Base-by-base conservation (phyloP, 2,329 filamentous ascomycete species). In the Cryphonectria parasitica region DNA sequence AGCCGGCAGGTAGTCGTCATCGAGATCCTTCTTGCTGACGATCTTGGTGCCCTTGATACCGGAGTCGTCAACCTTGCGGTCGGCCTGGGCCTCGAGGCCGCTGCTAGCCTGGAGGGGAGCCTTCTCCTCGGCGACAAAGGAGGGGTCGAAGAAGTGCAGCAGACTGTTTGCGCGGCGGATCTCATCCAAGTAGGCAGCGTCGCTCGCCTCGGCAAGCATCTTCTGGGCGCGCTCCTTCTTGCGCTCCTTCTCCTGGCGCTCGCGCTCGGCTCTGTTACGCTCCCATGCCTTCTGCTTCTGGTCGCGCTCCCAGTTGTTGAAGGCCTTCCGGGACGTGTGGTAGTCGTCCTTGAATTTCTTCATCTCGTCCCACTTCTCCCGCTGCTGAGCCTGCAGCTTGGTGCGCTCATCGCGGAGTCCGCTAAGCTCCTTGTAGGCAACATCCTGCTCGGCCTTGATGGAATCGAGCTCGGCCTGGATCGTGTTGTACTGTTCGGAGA, bases 371-470 rank as follows among this genome's bases (percentile, higher is more conserved):
- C 90, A 98, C 82, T 95, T 97, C 79, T 92, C 90, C 81, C 97
- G 92, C 83, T 97, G 94, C 79, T 96, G 91, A 71, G 88, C 89
- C 77, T 97, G 92, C 67, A 96, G 88, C 84, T 91, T 93, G 79
- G 90, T 91, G 73, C 93, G 91, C 84, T 98, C 92, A 77, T 97
- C 95, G 69, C 93, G 91, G 73, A 98, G 90, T 69, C 87, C 82
- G 76, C 94, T 95, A 72, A 98, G 85, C 84, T 90, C 92, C 88
- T 97, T 97, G 88, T 92, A 97, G 49, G 91, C 93, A 75, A 91
- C 90, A 78, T 98, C 94, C 82, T 97, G 93, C 84, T 97, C 93
- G 64, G 91, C 92, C 86, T 97, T 97, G 84, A 99, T 93, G 72
- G 85, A 82, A 80, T 98, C 94, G 67, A 98, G 87, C 85, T 99